Evolutionary conservation across 2,329 filamentous ascomycete species (phyloP).

Genomic region (Aspergillus fructus): DNA sequence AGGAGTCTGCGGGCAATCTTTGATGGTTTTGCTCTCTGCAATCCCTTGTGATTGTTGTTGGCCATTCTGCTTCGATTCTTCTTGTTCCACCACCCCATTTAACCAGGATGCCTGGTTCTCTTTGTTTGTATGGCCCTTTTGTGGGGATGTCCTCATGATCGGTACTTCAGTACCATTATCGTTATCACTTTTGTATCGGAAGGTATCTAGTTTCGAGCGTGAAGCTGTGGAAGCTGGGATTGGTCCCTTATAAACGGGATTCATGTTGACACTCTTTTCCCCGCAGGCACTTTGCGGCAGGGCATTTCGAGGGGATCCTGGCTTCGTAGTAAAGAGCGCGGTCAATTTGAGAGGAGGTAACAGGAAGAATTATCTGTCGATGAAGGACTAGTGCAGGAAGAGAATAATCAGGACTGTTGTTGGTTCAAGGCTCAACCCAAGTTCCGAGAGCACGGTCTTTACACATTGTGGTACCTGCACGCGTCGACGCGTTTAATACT

Average conservation of each 20-base stretch:
- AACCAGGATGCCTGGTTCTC: constrained; percentile 44
- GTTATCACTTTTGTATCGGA: constrained; percentile 48
- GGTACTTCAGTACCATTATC: constrained; percentile 21
- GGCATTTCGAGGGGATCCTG: constrained; percentile 25
- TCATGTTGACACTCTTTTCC: constrained; percentile 15
- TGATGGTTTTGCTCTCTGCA: constrained; percentile 28
- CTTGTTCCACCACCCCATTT: constrained; percentile 32
- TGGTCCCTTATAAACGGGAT: constrained; percentile 26
- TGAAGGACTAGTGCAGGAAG: background rate
- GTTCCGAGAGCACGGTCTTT: background rate
- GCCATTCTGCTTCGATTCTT: constrained; percentile 20
- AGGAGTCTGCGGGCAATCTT: constrained; percentile 57
- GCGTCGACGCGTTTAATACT: constrained; percentile 31
- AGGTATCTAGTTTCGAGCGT: constrained; percentile 55
- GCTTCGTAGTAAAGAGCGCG: constrained; percentile 6
- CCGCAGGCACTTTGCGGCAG: constrained; percentile 18
- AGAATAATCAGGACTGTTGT: background rate
- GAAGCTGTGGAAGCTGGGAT: constrained; percentile 51
- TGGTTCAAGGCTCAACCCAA: background rate
- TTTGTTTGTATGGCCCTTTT: constrained; percentile 40
- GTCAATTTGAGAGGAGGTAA: background rate
- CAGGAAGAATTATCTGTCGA: background rate
- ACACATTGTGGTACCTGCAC: constrained; percentile 17
- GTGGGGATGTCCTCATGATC: constrained; percentile 23
- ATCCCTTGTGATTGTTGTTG: constrained; percentile 19